Conservation (phyloP, 768 basidiomycete genomes). For the Asterophora lycoperdoides region DNA sequence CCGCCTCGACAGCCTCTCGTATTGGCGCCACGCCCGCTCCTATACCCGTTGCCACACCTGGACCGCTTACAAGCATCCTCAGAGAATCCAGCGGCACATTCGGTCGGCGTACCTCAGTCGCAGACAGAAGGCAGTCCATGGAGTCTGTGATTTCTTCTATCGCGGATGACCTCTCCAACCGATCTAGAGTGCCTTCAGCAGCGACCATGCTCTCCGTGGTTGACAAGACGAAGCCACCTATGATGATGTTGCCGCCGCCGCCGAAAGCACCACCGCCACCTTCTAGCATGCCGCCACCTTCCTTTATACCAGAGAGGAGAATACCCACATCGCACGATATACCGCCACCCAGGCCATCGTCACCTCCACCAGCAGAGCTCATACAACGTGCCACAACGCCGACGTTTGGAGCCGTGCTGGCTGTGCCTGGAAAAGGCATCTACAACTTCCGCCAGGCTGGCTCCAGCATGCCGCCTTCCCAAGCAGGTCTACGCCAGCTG, state of each 20-base stretch:
- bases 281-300: conserved; percentile 68
- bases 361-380: conserved; percentile 90
- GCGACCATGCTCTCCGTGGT: conserved; percentile 44
- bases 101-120: conserved; percentile 45
- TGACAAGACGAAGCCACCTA: conserved; percentile 81
- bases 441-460: conserved; percentile 57
- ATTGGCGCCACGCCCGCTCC: conserved; percentile 30
- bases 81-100: conserved; percentile 53
- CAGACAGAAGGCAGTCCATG: conserved; percentile 67
- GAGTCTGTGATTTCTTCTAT: conserved; percentile 62
- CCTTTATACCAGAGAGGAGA: conserved; percentile 70
- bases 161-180: conserved; percentile 32
- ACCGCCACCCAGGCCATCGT: conserved; percentile 84
- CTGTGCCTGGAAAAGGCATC: conserved; percentile 46
- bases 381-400: conserved; percentile 90
- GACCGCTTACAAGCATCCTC: conserved; percentile 32
- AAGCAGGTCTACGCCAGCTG: conserved; percentile 59
- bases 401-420: conserved; percentile 62
- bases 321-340: conserved; percentile 46
- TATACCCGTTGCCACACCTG: conserved; percentile 34
- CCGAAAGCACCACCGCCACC: conserved; percentile 71
- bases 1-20: conserved; percentile 28
- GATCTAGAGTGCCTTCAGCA: conserved; percentile 63
- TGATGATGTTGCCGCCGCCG: conserved; percentile 79
- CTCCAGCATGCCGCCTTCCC: conserved; percentile 72